Percentiles rank a stretch among this genome's conserved stretches.
These are phyloP conservation scores for Peronospora destructor DNA, from an alignment of 352 stramenopile species.

Conservation along the genomic window DNA sequence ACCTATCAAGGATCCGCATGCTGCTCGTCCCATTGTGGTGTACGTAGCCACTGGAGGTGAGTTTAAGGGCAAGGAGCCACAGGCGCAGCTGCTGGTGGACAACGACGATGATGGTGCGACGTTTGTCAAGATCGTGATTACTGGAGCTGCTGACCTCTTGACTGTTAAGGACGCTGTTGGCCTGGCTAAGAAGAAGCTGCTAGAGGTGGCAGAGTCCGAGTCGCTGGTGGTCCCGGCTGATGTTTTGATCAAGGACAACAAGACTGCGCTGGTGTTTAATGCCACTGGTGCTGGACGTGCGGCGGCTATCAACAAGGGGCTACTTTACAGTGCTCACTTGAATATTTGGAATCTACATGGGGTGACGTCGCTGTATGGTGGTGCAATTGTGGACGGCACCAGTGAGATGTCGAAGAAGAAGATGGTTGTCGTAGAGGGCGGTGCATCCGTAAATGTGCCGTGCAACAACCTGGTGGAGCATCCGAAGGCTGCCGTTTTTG, in stretches of 20 bases:
- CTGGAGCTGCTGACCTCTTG: conserved; percentile 40
- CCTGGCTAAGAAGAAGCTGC: conserved; percentile 71
- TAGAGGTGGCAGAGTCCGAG: conserved; percentile 42
- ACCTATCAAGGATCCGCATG: conserved; percentile 53
- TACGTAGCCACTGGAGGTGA: conserved; percentile 61
- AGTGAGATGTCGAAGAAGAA: conserved; percentile 56
- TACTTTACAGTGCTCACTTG: conserved; percentile 59
- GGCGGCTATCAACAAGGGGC: conserved; percentile 50
- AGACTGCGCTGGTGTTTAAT: conserved; percentile 70
- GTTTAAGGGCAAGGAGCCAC: conserved; percentile 51
- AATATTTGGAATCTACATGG: conserved; percentile 68
- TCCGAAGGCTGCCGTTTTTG: conserved; percentile 54
- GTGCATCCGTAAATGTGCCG: conserved; percentile 54
- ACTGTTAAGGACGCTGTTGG: conserved; percentile 51
- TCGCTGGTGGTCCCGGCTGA: conserved; percentile 52
- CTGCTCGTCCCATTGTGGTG: conserved; percentile 67
- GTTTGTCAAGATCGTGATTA: conserved; percentile 74
- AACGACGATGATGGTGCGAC: conserved; percentile 50
- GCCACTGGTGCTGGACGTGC: conserved; percentile 41
- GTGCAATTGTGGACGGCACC: conserved; percentile 46
- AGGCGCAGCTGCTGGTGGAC: conserved; percentile 57
- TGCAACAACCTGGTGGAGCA: conserved; percentile 75
- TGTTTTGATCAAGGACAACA: conserved; percentile 53
- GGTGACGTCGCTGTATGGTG: conserved; percentile 66
- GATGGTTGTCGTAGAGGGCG: conserved; percentile 38